Evolutionary conservation across 2,329 filamentous ascomycete genomes (phyloP), one percentile per base, ranked within the genome.

Genomic region (Ophiostoma populinum): DNA sequence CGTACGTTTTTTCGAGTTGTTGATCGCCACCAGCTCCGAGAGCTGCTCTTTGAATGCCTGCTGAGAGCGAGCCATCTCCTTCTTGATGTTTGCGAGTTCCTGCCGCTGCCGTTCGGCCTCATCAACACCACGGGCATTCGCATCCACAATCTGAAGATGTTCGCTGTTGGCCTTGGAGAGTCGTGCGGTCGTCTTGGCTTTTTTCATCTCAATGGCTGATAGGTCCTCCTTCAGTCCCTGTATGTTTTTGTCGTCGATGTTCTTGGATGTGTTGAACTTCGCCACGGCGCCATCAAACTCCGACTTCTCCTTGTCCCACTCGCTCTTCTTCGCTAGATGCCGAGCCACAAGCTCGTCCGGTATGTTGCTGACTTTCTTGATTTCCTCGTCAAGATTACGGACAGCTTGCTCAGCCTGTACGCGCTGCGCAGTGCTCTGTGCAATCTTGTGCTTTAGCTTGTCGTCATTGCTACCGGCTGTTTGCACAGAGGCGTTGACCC

Each of bases 401-500:
- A 51, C 42, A 10, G 51, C 48, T 25, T 55, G 51, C 37, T 55
- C 53, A 2, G 66, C 65, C 48, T 71, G 78, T 38, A 72, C 71
- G 54, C 79, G 77, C 51, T 80, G 77, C 37, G 78, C 78, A 38
- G 69, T 73, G 49, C 81, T 75, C 52, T 86, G 80, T 42, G 75
- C 67, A 30, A 80, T 70, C 52, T 82, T 80, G 50, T 82, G 76
- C 44, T 71, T 67, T 46, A 77, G 67, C 50, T 80, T 77, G 48
- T 86, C 80, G 52, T 87, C 80, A 45, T 72, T 75, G 40, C 75
- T 75, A 42, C 78, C 78, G 12, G 70, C 66, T 24, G 76, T 76
- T 38, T 74, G 64, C 30, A 82, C 68, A 43, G 75, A 73, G 40
- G 65, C 65, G 40, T 69, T 67, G 24, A 80, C 63, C 33, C 66